A percentile compares a stretch with the other conserved stretches of the same genome.
Evolutionary conservation across 176 grass and related monocot species (phyloP).

Genomic region (Ensete ventricosum): DNA sequence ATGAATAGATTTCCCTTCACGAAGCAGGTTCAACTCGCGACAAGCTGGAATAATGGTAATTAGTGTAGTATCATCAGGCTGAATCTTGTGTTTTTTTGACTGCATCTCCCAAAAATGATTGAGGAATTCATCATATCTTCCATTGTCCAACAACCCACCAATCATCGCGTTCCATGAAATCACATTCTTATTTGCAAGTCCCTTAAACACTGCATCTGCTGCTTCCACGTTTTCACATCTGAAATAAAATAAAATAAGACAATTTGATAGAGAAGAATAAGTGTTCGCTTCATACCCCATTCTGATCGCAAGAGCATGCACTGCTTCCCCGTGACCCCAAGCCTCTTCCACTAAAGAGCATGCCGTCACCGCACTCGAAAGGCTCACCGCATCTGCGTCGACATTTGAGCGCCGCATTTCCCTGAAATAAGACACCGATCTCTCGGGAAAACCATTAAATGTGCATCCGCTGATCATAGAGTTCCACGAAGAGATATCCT

Average conservation of each 20-base stretch:
- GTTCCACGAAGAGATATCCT: conserved; percentile 64
- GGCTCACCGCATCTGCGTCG: conserved; percentile 40
- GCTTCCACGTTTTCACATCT: conserved; percentile 25
- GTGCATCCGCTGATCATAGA: conserved; percentile 48
- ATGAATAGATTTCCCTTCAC: conserved; percentile 47
- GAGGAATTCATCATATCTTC: conserved; percentile 26
- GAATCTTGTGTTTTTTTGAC: conserved; percentile 10
- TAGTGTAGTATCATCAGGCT: conserved; percentile 43
- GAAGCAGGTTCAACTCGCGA: conserved; percentile 37
- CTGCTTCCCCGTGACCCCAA: conserved; percentile 42
- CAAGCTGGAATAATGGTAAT: conserved; percentile 50
- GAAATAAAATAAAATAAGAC: conserved; percentile 61
- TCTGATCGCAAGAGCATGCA: conserved; percentile 49
- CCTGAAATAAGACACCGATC: conserved; percentile 41
- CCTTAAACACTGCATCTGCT: conserved; percentile 32
- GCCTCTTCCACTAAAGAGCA: conserved; percentile 19
- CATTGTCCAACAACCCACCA: conserved; percentile 41
- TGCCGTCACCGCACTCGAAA: conserved; percentile 45
- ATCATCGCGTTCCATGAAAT: conserved; percentile 81
- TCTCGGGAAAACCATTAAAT: conserved; percentile 27
- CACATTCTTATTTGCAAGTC: conserved; percentile 35
- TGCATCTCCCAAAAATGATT: conserved; percentile 39
- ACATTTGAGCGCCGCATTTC: conserved; percentile 37
- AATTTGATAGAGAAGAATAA: conserved; percentile 44
- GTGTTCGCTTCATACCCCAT: conserved; percentile 32